Conservation (phyloP, 768 basidiomycete species). For the Tylopilus rubrobrunneus region DNA sequence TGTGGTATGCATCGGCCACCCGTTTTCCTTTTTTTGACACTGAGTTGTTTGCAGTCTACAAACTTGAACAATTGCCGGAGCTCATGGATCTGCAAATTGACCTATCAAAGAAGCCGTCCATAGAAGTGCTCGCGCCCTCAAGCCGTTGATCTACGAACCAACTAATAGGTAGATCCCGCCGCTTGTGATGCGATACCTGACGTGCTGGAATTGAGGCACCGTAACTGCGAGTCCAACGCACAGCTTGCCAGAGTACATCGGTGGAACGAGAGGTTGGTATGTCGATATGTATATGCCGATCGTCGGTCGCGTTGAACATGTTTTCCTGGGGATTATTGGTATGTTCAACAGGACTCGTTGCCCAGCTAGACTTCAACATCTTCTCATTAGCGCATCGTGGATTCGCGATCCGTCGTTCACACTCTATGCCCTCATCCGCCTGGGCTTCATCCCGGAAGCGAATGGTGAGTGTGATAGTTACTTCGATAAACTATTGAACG, state of each 20-base stretch:
- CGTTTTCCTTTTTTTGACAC: background rate
- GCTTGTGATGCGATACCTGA: background rate
- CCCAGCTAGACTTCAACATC: background rate
- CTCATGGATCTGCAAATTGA: too few relatives aligned
- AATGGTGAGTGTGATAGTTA: too few relatives aligned
- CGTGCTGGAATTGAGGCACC: slow-evolving; percentile 50
- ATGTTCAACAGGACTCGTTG: background rate
- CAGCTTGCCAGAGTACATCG: slow-evolving; percentile 88
- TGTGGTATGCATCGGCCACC: slow-evolving; percentile 35
- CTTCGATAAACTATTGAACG: too few relatives aligned
- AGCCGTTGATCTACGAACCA: slow-evolving; percentile 89
- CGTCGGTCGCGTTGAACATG: background rate
- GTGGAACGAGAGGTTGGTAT: slow-evolving; percentile 85
- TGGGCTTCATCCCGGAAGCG: too few relatives aligned
- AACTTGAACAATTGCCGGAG: too few relatives aligned
- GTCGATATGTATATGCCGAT: slow-evolving; percentile 13
- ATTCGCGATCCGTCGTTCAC: too few relatives aligned
- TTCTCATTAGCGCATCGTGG: background rate
- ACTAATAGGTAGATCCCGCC: slow-evolving; percentile 46
- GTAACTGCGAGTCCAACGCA: slow-evolving; percentile 96
- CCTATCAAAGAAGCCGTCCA: slow-evolving; percentile 92
- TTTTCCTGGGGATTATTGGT: slow-evolving; percentile 61
- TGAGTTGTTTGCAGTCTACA: slow-evolving; percentile 38
- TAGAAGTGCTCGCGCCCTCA: slow-evolving; percentile 88
- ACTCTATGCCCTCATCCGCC: too few relatives aligned